Percentiles rank a stretch among this genome's conserved stretches.
These are phyloP conservation scores for Xylaria hypoxylon DNA, from an alignment of 2,329 filamentous ascomycete genomes.

Conservation along the genomic window DNA sequence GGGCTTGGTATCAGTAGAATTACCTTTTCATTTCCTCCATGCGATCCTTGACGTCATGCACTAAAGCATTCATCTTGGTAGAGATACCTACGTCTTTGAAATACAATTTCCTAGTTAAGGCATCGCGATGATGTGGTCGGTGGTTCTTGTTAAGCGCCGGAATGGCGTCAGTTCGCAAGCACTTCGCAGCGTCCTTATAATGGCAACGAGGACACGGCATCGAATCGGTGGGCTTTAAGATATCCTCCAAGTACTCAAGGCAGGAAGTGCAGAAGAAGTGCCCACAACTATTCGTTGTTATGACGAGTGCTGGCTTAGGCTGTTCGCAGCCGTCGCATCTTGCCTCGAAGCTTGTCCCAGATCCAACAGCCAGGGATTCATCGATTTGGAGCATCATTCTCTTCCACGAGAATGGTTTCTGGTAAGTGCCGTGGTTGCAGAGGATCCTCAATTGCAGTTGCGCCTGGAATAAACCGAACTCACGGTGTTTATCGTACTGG, in stretches of 20 bases:
- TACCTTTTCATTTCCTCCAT: conserved; percentile 47
- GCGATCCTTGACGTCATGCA: conserved; percentile 49
- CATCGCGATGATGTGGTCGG: conserved; percentile 4
- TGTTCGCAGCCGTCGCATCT: conserved; percentile 51
- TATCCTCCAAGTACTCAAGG: conserved; percentile 37
- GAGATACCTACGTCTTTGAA: conserved; percentile 49
- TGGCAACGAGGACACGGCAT: conserved; percentile 45
- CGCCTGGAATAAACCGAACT: conserved; percentile 60
- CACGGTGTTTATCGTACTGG: conserved; percentile 51
- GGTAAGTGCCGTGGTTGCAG: conserved; percentile 64
- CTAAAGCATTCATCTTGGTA: conserved; percentile 51
- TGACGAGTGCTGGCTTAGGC: conserved; percentile 48
- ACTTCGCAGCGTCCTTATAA: neutral
- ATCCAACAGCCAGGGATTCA: conserved; percentile 49
- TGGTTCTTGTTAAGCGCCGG: neutral
- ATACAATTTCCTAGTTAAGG: conserved; percentile 42
- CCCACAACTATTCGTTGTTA: conserved; percentile 43
- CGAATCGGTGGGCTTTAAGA: neutral
- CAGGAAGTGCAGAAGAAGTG: conserved; percentile 53
- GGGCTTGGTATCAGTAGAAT: neutral
- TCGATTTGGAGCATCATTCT: conserved; percentile 50
- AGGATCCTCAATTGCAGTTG: conserved; percentile 60
- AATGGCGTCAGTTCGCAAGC: conserved; percentile 7
- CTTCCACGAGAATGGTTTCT: conserved; percentile 58
- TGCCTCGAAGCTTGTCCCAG: conserved; percentile 43